Evolutionary conservation across 108 stramenopile species (phyloP).

Genomic region (Pinguiococcus pyrenoidosus): DNA sequence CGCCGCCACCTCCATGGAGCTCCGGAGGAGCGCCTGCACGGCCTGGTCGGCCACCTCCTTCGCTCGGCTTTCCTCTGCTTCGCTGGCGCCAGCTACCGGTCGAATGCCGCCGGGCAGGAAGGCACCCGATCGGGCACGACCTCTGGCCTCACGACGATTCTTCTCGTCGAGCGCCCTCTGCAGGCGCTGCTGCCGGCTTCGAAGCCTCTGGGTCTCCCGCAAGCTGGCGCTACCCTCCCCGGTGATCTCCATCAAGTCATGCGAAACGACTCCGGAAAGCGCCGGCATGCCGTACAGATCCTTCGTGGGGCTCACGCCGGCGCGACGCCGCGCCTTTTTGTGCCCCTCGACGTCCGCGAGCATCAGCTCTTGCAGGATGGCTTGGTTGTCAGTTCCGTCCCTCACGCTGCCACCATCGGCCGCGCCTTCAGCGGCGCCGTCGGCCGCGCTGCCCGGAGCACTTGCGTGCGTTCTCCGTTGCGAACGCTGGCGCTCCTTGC

Average conservation of each 20-base stretch:
- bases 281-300: not conserved
- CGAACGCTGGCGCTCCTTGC: no score
- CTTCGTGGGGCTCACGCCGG: not conserved
- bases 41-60: not conserved
- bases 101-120: not conserved
- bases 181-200: no score
- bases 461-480: no score
- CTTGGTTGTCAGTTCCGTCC: conserved; percentile 39
- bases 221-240: not conserved
- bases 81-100: not conserved
- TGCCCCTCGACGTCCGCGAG: not conserved
- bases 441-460: no score
- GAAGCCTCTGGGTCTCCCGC: no score
- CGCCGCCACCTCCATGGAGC: not conserved
- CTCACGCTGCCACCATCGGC: conserved; percentile 44
- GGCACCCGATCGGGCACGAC: no score
- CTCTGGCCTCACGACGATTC: no score
- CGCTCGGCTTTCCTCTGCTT: not conserved
- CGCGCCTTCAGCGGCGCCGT: no score
- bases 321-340: not conserved
- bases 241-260: not conserved
- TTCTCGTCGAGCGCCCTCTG: no score
- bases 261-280: not conserved
- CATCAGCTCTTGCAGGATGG: conserved; percentile 28
- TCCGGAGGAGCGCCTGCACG: conserved; percentile 1